A percentile compares a stretch with the other conserved stretches of the same genome.
Conservation (phyloP, 331 rosid species). For the Malus hybrid region DNA sequence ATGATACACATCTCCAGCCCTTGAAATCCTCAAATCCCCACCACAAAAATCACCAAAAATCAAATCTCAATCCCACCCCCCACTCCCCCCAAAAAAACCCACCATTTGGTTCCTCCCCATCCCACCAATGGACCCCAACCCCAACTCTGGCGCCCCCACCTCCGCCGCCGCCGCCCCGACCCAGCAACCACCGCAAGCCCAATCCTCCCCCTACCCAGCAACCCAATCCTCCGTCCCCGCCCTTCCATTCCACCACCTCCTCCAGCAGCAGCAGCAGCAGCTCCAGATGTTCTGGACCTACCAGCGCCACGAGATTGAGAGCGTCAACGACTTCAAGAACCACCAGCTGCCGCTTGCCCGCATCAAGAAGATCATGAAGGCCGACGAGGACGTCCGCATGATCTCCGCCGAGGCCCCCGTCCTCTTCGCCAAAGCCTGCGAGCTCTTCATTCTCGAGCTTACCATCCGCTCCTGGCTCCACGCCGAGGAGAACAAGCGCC, state of each 20-base stretch:
- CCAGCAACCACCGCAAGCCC: constrained; percentile 41
- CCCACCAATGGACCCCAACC: constrained; percentile 23
- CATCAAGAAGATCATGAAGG: constrained; percentile 99
- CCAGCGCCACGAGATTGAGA: constrained; percentile 92
- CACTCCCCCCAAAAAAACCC: background rate
- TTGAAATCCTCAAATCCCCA: constrained; percentile 15
- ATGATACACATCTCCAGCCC: background rate
- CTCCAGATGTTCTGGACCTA: constrained; percentile 96
- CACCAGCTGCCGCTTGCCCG: constrained; percentile 97
- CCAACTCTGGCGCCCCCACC: background rate
- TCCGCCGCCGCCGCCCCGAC: constrained; percentile 21
- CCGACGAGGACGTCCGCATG: constrained; percentile 98
- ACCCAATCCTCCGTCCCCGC: constrained; percentile 35
- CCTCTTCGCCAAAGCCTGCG: constrained; percentile 91
- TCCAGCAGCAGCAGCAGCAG: constrained; percentile 93
- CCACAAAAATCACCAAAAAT: background rate
- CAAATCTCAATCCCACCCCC: background rate
- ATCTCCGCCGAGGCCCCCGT: constrained; percentile 97
- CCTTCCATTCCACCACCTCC: constrained; percentile 79
- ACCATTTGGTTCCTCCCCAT: constrained; percentile 11
- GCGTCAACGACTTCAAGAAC: constrained; percentile 90
- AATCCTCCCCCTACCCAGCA: constrained; percentile 35
- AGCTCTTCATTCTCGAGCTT: constrained; percentile 98
- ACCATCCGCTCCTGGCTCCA: constrained; percentile 98
- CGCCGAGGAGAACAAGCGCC: constrained; percentile 96